Evolutionary conservation across 2,329 filamentous ascomycete species (phyloP).

Genomic region (Scytalidium sp.): DNA sequence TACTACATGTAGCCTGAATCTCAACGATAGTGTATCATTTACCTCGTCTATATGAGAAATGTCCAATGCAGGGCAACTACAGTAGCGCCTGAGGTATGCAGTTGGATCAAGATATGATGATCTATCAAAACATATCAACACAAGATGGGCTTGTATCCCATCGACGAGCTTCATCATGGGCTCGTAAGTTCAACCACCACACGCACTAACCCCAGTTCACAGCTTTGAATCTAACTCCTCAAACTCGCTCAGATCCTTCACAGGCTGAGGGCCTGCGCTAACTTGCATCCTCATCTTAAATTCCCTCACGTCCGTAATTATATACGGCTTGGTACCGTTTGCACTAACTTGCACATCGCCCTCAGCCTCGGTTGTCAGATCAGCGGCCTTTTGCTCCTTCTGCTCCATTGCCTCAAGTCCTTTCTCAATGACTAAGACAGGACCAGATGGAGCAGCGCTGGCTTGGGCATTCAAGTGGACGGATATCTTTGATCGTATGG

Average conservation of each 20-base stretch:
- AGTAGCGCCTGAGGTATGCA: background rate
- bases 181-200: background rate
- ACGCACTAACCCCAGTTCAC: slow-evolving; percentile 34
- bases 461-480: slow-evolving; percentile 80
- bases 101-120: background rate
- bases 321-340: slow-evolving; percentile 51
- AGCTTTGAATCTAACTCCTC: slow-evolving; percentile 84
- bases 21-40: background rate
- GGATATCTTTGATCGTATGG: slow-evolving; percentile 74
- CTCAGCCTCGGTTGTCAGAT: background rate
- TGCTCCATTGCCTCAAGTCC: slow-evolving; percentile 31
- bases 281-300: slow-evolving; percentile 77
- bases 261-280: slow-evolving; percentile 69
- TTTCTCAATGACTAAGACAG: slow-evolving; percentile 34
- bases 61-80: background rate
- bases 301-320: slow-evolving; percentile 74
- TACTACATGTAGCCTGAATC: background rate
- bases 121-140: background rate
- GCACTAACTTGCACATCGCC: slow-evolving; percentile 3
- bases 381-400: background rate
- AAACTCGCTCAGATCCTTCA: slow-evolving; percentile 77
- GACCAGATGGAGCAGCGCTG: slow-evolving; percentile 32
- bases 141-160: background rate
- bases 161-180: background rate
- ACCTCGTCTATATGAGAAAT: background rate